phyloP scores from a whole-genome alignment of 2,329 filamentous ascomycete genomes.

The Aspergillus tamarii region DNA sequence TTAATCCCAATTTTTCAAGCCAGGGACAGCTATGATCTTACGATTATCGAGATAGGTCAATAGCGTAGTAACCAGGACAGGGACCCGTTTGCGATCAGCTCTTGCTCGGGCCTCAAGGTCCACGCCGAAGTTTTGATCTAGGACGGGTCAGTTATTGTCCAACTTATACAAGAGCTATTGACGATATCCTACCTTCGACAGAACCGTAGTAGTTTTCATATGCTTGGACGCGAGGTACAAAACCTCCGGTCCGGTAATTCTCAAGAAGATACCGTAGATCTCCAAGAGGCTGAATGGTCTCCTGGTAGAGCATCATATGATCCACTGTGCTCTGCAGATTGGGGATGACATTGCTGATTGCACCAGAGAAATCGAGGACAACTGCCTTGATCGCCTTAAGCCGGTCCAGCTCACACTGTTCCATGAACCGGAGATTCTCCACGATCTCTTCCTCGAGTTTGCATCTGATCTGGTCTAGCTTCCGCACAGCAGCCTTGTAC shows the following conservation, averaged over 20 bases:
- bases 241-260: slow-evolving; percentile 94
- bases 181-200: slow-evolving; percentile 65
- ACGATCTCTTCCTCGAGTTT: slow-evolving; percentile 95
- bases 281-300: slow-evolving; percentile 91
- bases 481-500: slow-evolving; percentile 84
- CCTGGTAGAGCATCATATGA: slow-evolving; percentile 98
- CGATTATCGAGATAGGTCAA: slow-evolving; percentile 92
- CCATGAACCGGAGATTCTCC: slow-evolving; percentile 90
- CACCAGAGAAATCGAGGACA: slow-evolving; percentile 94
- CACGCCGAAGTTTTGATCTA: slow-evolving; percentile 94
- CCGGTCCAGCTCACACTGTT: slow-evolving; percentile 93
- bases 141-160: slow-evolving; percentile 16
- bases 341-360: slow-evolving; percentile 96
- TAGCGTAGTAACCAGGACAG: slow-evolving; percentile 86
- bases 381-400: slow-evolving; percentile 98
- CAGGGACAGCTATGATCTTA: slow-evolving; percentile 33
- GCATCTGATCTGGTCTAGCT: slow-evolving; percentile 87
- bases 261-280: slow-evolving; percentile 93
- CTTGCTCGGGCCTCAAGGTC: slow-evolving; percentile 94
- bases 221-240: slow-evolving; percentile 83
- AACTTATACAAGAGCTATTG: slow-evolving; percentile 9
- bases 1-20: slow-evolving; percentile 6
- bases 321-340: slow-evolving; percentile 94
- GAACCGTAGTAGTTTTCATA: slow-evolving; percentile 99
- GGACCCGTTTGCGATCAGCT: slow-evolving; percentile 93